phyloP scores from a whole-genome alignment of 2,329 filamentous ascomycete genomes.

The Sarocladium kiliense region DNA sequence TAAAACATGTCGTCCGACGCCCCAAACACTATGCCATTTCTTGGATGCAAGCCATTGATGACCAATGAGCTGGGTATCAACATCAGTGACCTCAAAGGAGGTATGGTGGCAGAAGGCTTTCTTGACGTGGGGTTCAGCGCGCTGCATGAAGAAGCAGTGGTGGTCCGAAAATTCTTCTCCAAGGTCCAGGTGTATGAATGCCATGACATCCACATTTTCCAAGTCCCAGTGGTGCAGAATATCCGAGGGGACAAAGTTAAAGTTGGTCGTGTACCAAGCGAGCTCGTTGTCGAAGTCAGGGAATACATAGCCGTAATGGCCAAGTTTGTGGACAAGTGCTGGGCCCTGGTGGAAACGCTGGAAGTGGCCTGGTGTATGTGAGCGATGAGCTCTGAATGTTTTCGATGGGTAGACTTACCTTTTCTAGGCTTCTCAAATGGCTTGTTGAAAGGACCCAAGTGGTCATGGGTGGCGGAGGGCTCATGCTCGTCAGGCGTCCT shows the following conservation, averaged over 20 bases:
- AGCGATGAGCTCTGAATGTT: not conserved
- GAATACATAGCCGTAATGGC: slow-evolving; percentile 32
- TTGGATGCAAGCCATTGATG: slow-evolving; percentile 52
- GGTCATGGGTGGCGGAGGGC: slow-evolving; percentile 10
- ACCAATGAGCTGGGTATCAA: slow-evolving; percentile 55
- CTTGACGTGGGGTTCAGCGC: slow-evolving; percentile 16
- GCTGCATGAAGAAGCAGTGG: slow-evolving; percentile 46
- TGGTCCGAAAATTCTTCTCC: slow-evolving; percentile 47
- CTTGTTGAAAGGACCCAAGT: slow-evolving; percentile 11
- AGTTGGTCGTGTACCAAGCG: slow-evolving; percentile 31
- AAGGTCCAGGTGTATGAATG: slow-evolving; percentile 50
- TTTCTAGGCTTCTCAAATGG: slow-evolving; percentile 9
- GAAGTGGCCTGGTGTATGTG: slow-evolving; percentile 19
- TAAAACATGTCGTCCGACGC: slow-evolving; percentile 55
- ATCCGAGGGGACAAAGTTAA: slow-evolving; percentile 36
- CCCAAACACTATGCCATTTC: slow-evolving; percentile 52
- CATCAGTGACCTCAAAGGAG: slow-evolving; percentile 47
- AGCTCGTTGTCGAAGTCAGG: slow-evolving; percentile 25
- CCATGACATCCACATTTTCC: slow-evolving; percentile 19
- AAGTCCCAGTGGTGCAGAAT: slow-evolving; percentile 14
- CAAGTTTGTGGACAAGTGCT: slow-evolving; percentile 30
- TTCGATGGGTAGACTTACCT: not conserved
- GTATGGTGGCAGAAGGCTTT: slow-evolving; percentile 17
- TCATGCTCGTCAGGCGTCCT: slow-evolving; percentile 10
- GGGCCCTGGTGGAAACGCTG: slow-evolving; percentile 27